Evolutionary conservation across 805 yeast species (phyloP).

Genomic region (Saccharomycopsis olivae): DNA sequence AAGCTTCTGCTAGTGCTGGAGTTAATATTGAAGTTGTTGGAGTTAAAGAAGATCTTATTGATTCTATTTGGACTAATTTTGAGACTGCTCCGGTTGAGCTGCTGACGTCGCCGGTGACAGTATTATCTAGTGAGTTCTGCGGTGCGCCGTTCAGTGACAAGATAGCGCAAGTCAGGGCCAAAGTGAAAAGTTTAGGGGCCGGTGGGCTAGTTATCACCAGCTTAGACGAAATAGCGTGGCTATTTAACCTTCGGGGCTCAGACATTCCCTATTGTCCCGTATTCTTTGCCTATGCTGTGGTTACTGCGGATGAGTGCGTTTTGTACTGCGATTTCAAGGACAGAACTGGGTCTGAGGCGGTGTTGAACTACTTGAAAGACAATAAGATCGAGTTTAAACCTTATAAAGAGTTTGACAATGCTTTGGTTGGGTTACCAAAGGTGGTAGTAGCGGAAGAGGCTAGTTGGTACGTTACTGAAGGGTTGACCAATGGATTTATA

Average conservation of each 20-base stretch:
- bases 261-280: slow-evolving; percentile 85
- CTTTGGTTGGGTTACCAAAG: slow-evolving; percentile 28
- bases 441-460: slow-evolving; percentile 45
- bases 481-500: slow-evolving; percentile 29
- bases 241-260: slow-evolving; percentile 71
- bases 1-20: neutral
- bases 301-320: slow-evolving; percentile 16
- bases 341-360: slow-evolving; percentile 9
- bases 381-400: slow-evolving; percentile 38
- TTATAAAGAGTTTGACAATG: slow-evolving; percentile 51
- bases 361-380: slow-evolving; percentile 30
- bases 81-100: slow-evolving; percentile 55
- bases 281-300: slow-evolving; percentile 56
- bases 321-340: slow-evolving; percentile 12
- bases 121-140: slow-evolving; percentile 41
- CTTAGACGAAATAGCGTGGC: slow-evolving; percentile 87
- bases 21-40: slow-evolving; percentile 36
- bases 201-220: slow-evolving; percentile 51
- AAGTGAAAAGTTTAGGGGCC: slow-evolving; percentile 25
- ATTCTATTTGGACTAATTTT: slow-evolving; percentile 57
- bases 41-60: slow-evolving; percentile 58
- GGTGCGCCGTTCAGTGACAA: slow-evolving; percentile 61
- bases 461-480: slow-evolving; percentile 58
- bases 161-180: slow-evolving; percentile 33
- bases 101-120: slow-evolving; percentile 28